phyloP scores from a whole-genome alignment of 345 rosid genomes.

The Orychophragmus violaceus region DNA sequence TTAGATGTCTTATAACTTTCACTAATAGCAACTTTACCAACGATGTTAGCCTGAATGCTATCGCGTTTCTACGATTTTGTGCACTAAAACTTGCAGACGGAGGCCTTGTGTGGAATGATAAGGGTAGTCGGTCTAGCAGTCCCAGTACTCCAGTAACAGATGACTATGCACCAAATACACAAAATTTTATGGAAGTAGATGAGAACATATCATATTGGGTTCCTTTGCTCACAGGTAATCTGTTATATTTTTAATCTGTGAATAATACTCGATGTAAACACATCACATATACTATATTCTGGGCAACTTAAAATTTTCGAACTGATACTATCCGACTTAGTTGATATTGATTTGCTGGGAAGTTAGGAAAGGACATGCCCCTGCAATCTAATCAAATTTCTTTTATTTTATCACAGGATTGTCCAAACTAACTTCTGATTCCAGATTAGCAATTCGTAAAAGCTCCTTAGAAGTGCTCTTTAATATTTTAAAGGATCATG shows the following conservation, averaged over 20 bases:
- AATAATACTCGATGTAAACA: not conserved
- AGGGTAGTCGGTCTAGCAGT: constrained; percentile 40
- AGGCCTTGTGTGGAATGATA: constrained; percentile 66
- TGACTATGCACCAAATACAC: constrained; percentile 36
- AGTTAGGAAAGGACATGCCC: constrained; percentile 9
- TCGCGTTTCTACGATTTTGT: constrained; percentile 92
- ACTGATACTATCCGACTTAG: not conserved
- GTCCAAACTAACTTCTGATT: constrained; percentile 74
- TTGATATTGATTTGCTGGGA: constrained; percentile 1
- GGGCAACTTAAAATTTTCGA: not conserved
- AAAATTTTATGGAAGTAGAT: constrained; percentile 44
- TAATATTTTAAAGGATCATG: constrained; percentile 92
- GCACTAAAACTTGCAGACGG: constrained; percentile 93
- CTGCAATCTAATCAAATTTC: constrained; percentile 11
- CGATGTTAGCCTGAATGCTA: constrained; percentile 94
- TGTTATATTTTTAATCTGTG: constrained; percentile 4
- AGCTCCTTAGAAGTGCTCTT: constrained; percentile 91
- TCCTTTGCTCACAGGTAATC: constrained; percentile 83
- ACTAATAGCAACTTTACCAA: constrained; percentile 78
- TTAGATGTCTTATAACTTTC: constrained; percentile 86
- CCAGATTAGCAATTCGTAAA: constrained; percentile 75
- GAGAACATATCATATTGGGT: constrained; percentile 81
- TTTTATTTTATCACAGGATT: constrained; percentile 55
- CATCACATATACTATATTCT: not conserved
- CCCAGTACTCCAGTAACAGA: constrained; percentile 26